Evolutionary conservation across 2,329 filamentous ascomycete species (phyloP), one percentile per base, ranked within the genome.

Genomic region (Fusarium irregulare): DNA sequence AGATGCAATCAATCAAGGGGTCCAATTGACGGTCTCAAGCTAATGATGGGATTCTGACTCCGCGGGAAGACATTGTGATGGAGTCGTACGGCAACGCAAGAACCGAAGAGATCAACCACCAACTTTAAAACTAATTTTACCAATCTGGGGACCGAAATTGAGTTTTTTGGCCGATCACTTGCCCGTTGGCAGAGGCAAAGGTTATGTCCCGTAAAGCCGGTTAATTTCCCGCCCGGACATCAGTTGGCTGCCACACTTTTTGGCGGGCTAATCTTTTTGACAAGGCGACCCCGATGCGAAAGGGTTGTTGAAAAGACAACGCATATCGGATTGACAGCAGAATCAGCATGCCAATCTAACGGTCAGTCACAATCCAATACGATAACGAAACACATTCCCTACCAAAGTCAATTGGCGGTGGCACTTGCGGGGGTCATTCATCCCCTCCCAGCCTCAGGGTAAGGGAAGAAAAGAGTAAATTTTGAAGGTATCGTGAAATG

Each of bases 401-500:
- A 13, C 10, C 10, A 40, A 7, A 16, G 37, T 51, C 48, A 27
- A 25, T 37, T 20, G 13, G 34, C 28, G 23, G 18, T 34, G 18
- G 25, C 54, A 28, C 41, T 37, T 25, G 4, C 34, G 41, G 32
- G 60, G 60, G 60, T 28, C 14, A 12, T 13, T 30, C 28, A 30
- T 30, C 6, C 28, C 12, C 12, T 8, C 21, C 28, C 13, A 21
- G 32, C 47, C 25, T 32, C 27, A 28, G 27, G 47, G 18, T 13
- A 20, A 32, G 21, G 28, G 32, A 20, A 13, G 18, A 48, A 61
- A 48, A 46, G 11, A 34, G 30, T 49, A 34, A 66, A 34, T 32
- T 65, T 34, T 37, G 63, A 66, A 50, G 63, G 42, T 21, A 66
- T 66, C 63, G 63, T 66, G 63, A 66, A 66, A 42, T 66, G 61